Evolutionary conservation across 2,329 filamentous ascomycete species (phyloP).

Genomic region (Xenosphaeropsis pyriputrescens): DNA sequence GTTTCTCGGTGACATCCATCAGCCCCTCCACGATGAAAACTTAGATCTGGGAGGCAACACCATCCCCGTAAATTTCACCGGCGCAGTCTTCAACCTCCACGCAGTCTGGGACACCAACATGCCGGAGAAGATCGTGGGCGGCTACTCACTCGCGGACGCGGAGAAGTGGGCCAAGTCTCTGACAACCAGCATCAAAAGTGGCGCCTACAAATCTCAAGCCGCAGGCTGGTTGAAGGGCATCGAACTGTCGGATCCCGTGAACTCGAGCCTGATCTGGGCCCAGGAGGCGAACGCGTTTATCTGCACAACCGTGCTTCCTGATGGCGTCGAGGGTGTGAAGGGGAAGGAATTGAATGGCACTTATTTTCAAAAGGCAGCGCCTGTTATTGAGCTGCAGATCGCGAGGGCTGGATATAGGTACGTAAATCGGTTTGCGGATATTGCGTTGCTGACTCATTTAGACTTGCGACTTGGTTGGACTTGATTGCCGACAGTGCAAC

Average conservation of each 20-base stretch:
- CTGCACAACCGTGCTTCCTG: slow-evolving; percentile 44
- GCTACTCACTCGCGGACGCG: slow-evolving; percentile 33
- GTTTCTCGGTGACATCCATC: slow-evolving; percentile 57
- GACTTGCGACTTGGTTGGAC: slow-evolving; percentile 14
- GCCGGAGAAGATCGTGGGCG: slow-evolving; percentile 47
- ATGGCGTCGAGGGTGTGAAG: slow-evolving; percentile 36
- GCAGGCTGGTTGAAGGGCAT: slow-evolving; percentile 41
- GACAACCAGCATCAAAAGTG: slow-evolving; percentile 34
- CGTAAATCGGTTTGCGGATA: not conserved
- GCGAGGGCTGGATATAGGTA: slow-evolving; percentile 51
- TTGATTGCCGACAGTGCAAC: not conserved
- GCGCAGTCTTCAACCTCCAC: slow-evolving; percentile 47
- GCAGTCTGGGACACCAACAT: slow-evolving; percentile 62
- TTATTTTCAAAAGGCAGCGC: slow-evolving; percentile 50
- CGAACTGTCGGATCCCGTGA: slow-evolving; percentile 34
- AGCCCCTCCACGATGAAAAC: slow-evolving; percentile 52
- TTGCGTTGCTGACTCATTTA: slow-evolving; percentile 21
- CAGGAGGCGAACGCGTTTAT: slow-evolving; percentile 46
- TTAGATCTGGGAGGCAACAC: slow-evolving; percentile 52
- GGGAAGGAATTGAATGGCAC: slow-evolving; percentile 44
- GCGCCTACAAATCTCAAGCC: slow-evolving; percentile 35
- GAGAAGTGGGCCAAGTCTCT: slow-evolving; percentile 41
- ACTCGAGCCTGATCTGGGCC: slow-evolving; percentile 49
- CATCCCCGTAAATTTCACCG: slow-evolving; percentile 48
- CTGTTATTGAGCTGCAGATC: slow-evolving; percentile 49